A percentile compares a stretch with the other conserved stretches of the same genome.
Evolutionary conservation across 768 basidiomycete species (phyloP).

Genomic region (Russula griseocarnosa): DNA sequence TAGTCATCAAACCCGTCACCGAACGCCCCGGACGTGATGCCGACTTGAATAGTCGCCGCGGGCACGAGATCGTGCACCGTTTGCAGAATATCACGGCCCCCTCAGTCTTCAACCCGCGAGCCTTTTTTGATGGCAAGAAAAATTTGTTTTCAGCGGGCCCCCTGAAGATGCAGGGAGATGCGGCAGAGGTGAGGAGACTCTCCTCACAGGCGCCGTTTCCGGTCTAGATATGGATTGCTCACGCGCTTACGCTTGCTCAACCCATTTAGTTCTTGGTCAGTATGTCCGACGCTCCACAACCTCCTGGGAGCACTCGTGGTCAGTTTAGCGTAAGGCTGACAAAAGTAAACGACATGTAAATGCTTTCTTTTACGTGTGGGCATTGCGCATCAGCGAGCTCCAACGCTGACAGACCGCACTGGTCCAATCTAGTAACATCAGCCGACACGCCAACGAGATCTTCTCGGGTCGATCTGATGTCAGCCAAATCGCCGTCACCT

Average conservation of each 20-base stretch:
- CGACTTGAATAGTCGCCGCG: slow-evolving; percentile 18
- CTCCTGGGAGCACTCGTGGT: slow-evolving; percentile 17
- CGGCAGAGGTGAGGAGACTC: slow-evolving; percentile 17
- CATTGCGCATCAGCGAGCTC: background rate
- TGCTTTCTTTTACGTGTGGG: background rate
- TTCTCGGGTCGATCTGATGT: slow-evolving; percentile 7
- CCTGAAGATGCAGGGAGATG: slow-evolving; percentile 22
- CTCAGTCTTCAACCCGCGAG: slow-evolving; percentile 20
- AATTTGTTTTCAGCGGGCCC: slow-evolving; percentile 24
- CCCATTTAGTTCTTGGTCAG: slow-evolving; percentile 11
- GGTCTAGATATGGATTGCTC: slow-evolving; percentile 1
- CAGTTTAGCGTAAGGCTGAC: slow-evolving; percentile 20
- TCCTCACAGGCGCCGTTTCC: no score
- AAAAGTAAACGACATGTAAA: slow-evolving; percentile 24
- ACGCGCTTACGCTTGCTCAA: slow-evolving; percentile 1
- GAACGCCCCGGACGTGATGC: slow-evolving; percentile 18
- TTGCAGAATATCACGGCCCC: slow-evolving; percentile 19
- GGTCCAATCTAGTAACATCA: slow-evolving; percentile 8
- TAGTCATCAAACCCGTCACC: slow-evolving; percentile 13
- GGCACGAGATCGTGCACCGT: slow-evolving; percentile 22
- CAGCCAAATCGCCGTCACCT: slow-evolving; percentile 18
- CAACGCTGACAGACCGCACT: background rate
- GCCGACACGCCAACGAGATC: slow-evolving; percentile 17
- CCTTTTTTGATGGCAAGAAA: slow-evolving; percentile 25
- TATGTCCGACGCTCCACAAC: slow-evolving; percentile 17